These are phyloP conservation scores for Pleurotus djamor DNA, from an alignment of 768 basidiomycete genomes.

Conservation along the genomic window DNA sequence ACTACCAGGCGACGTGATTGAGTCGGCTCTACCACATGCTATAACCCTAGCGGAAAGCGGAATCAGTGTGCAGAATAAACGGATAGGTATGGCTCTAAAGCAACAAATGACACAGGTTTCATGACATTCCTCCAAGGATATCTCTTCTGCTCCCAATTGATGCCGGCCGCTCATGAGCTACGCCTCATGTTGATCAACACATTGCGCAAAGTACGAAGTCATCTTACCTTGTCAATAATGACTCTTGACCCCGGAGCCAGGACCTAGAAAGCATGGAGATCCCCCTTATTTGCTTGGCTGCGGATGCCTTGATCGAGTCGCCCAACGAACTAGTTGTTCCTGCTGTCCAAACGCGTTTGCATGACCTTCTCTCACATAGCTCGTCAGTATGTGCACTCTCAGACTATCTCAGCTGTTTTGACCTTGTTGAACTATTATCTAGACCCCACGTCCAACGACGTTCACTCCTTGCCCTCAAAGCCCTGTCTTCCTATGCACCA, in stretches of 20 bases:
- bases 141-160: constrained; percentile 71
- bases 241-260: constrained; percentile 28
- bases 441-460: constrained; percentile 63
- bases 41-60: constrained; percentile 76
- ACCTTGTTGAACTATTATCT: constrained; percentile 11
- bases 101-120: not conserved
- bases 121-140: constrained; percentile 49
- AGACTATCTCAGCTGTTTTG: not conserved
- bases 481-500: constrained; percentile 44
- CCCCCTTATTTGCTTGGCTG: constrained; percentile 65
- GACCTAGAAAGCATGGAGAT: constrained; percentile 64
- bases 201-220: constrained; percentile 60
- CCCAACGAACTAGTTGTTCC: constrained; percentile 71
- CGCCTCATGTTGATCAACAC: constrained; percentile 87
- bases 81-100: constrained; percentile 47
- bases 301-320: constrained; percentile 63
- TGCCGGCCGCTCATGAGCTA: constrained; percentile 67
- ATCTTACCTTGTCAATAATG: not conserved
- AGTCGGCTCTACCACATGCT: constrained; percentile 76
- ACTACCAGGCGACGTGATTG: constrained; percentile 42
- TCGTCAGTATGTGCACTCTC: constrained; percentile 59
- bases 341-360: constrained; percentile 66
- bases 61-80: constrained; percentile 54
- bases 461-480: constrained; percentile 55
- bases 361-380: constrained; percentile 65